phyloP scores from a whole-genome alignment of 139 green algal species.

The Axilococcus clingmanii region DNA sequence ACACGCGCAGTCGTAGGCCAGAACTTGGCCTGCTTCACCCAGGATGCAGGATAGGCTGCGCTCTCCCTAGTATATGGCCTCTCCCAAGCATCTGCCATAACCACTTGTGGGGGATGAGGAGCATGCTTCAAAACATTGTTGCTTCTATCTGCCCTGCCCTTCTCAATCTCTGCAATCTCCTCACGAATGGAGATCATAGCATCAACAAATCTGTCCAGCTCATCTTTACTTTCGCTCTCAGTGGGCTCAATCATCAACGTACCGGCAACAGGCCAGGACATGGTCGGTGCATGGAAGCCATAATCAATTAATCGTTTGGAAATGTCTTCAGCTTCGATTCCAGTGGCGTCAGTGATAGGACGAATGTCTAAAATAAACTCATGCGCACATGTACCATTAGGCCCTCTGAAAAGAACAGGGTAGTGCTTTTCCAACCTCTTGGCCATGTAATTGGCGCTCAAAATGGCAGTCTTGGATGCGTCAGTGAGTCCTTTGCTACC shows the following conservation, averaged over 20 bases:
- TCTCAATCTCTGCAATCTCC: conserved; percentile 76
- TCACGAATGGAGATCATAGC: conserved; percentile 92
- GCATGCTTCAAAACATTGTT: conserved; percentile 94
- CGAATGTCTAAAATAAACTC: conserved; percentile 99
- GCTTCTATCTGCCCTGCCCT: conserved; percentile 41
- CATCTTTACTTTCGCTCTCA: conserved; percentile 80
- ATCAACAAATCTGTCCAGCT: conserved; percentile 90
- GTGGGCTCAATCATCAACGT: conserved; percentile 99
- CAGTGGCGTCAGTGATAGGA: conserved; percentile 70
- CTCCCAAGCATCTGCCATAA: conserved; percentile 81
- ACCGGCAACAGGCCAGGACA: conserved; percentile 94
- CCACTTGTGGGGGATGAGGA: conserved; percentile 70
- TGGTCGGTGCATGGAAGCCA: conserved; percentile 97
- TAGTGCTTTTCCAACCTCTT: conserved; percentile 74
- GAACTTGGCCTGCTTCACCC: conserved; percentile 90
- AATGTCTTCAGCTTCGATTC: conserved; percentile 88
- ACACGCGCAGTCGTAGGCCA: conserved; percentile 87
- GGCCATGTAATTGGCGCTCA: conserved; percentile 99
- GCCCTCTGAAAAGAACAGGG: conserved; percentile 76
- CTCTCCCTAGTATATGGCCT: conserved; percentile 82
- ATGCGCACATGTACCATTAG: conserved; percentile 91
- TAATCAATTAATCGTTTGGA: conserved; percentile 99
- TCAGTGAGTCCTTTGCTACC: conserved; percentile 74
- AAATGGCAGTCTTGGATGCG: conserved; percentile 74
- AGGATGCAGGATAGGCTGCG: conserved; percentile 86